A percentile compares a stretch with the other conserved stretches of the same genome.
Conservation (phyloP, 768 basidiomycete species). For the Tylopilus intermedius region DNA sequence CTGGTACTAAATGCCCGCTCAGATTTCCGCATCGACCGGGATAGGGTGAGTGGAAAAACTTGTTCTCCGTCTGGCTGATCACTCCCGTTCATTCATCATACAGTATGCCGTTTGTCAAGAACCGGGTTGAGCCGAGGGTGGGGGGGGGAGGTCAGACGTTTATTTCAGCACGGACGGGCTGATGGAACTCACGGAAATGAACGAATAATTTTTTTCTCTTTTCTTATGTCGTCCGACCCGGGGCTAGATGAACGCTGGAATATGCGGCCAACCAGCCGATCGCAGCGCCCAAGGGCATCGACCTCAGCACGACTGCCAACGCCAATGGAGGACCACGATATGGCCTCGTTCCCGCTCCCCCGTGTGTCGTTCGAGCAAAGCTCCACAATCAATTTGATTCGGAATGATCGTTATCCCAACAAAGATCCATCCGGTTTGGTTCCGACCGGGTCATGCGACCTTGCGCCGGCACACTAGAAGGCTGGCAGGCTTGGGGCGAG, state of each 20-base stretch:
- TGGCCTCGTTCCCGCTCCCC: not conserved
- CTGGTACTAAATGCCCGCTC: constrained; percentile 3
- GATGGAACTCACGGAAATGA: constrained; percentile 27
- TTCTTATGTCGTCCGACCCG: constrained; percentile 7
- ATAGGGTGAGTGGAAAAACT: constrained; percentile 3
- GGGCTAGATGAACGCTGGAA: constrained; percentile 12
- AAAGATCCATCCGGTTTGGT: not conserved
- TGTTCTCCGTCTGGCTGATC: constrained; percentile 8
- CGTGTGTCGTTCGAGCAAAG: not conserved
- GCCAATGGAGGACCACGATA: not conserved
- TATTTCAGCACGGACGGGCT: constrained; percentile 21
- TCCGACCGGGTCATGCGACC: not conserved
- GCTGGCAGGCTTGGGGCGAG: not conserved
- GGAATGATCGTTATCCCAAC: not conserved
- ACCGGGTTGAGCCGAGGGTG: constrained; percentile 3
- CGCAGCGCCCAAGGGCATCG: not conserved
- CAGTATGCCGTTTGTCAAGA: constrained; percentile 1
- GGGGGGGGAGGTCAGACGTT: constrained; percentile 12
- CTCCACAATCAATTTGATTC: not conserved
- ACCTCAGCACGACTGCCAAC: not conserved
- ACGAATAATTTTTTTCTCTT: constrained; percentile 25
- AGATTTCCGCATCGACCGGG: constrained; percentile 9
- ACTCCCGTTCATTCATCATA: constrained; percentile 19
- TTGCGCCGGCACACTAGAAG: not conserved
- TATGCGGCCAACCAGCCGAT: not conserved